These are phyloP conservation scores for Syzygium jambos DNA, from an alignment of 345 rosid genomes.

Conservation along the genomic window DNA sequence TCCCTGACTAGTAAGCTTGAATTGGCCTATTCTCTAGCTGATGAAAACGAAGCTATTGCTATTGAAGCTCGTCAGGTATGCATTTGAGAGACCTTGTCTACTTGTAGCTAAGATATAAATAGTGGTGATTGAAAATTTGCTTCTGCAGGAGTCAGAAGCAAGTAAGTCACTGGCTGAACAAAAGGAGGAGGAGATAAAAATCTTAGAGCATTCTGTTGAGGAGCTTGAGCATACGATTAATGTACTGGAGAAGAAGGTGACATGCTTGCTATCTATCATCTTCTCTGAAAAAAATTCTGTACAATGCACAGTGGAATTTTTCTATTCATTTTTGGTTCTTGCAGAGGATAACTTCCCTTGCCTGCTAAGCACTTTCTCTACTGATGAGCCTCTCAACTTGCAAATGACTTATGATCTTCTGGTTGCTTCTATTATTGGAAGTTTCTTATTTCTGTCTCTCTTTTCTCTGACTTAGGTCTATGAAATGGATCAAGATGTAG, in stretches of 20 bases:
- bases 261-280: background rate
- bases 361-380: background rate
- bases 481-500: conserved; percentile 87
- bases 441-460: background rate
- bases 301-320: background rate
- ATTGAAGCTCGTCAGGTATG: conserved; percentile 77
- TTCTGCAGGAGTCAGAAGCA: conserved; percentile 63
- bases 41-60: conserved; percentile 84
- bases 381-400: background rate
- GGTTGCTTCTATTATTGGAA: background rate
- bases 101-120: background rate
- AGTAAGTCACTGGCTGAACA: conserved; percentile 69
- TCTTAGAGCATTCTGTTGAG: conserved; percentile 76
- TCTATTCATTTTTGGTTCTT: background rate
- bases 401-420: background rate
- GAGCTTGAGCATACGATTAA: conserved; percentile 82
- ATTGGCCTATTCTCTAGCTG: conserved; percentile 61
- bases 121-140: background rate
- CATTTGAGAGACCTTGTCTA: background rate
- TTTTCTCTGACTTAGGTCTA: conserved; percentile 40
- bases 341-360: background rate
- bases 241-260: conserved; percentile 81
- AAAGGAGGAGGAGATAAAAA: conserved; percentile 88
- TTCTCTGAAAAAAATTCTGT: background rate
- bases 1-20: conserved; percentile 55